phyloP scores from a whole-genome alignment of 2,329 filamentous ascomycete species.

The Aspergillus versicolor region DNA sequence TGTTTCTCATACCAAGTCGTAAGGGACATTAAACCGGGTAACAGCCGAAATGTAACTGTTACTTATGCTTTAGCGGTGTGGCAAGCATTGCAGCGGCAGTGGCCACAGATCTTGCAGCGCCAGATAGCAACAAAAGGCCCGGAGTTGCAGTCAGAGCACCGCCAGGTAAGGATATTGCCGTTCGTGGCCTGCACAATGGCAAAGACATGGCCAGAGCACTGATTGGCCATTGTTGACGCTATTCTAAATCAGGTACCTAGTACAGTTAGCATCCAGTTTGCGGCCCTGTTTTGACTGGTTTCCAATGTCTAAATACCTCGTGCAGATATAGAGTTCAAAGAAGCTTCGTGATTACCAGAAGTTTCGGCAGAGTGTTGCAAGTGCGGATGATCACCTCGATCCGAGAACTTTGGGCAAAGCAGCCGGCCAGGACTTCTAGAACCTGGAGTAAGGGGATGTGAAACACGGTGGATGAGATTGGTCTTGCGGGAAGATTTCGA shows the following conservation, averaged over 20 bases:
- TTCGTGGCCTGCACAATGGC: conserved; percentile 42
- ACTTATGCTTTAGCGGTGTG: conserved; percentile 36
- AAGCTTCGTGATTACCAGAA: conserved; percentile 2
- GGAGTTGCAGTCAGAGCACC: conserved; percentile 44
- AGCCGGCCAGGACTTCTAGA: background rate
- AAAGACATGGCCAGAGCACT: conserved; percentile 40
- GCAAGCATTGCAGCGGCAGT: conserved; percentile 42
- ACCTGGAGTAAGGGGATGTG: conserved; percentile 11
- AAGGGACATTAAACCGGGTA: conserved; percentile 7
- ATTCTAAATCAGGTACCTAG: background rate
- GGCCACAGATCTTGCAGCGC: conserved; percentile 44
- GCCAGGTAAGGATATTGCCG: conserved; percentile 44
- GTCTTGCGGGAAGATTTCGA: background rate
- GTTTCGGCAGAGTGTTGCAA: background rate
- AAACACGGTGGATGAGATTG: conserved; percentile 4
- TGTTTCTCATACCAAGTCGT: conserved; percentile 10
- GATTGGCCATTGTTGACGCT: conserved; percentile 36
- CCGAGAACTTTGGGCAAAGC: background rate
- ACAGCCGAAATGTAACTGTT: conserved; percentile 15
- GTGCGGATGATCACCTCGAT: background rate
- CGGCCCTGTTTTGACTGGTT: background rate
- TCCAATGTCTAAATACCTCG: conserved; percentile 1
- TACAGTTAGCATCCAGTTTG: conserved; percentile 5
- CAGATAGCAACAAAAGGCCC: conserved; percentile 44
- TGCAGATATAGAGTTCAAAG: background rate